Evolutionary conservation across 352 stramenopile genomes (phyloP).

Genomic region (Aphanomyces astaci): DNA sequence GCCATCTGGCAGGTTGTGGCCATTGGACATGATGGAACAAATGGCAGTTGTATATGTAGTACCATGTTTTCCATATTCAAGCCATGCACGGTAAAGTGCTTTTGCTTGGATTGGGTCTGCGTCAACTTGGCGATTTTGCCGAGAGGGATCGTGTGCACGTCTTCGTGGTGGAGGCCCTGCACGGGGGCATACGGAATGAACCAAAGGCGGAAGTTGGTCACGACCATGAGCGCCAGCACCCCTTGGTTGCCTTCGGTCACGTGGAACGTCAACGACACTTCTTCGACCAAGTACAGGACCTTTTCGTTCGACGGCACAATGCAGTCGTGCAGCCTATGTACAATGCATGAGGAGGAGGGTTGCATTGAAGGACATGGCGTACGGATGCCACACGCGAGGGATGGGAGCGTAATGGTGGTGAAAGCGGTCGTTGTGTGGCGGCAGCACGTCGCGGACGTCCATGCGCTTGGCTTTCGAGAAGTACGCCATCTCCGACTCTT

Average conservation of each 20-base stretch:
- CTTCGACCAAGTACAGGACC: conserved; percentile 77
- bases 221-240: conserved; percentile 64
- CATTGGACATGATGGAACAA: too few species aligned
- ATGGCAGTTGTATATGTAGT: background rate
- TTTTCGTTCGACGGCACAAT: conserved; percentile 80
- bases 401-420: conserved; percentile 66
- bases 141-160: conserved; percentile 72
- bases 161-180: conserved; percentile 64
- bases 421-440: conserved; percentile 75
- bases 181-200: conserved; percentile 76
- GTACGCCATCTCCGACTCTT: conserved; percentile 59
- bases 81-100: conserved; percentile 63
- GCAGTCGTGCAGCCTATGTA: background rate
- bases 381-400: conserved; percentile 72
- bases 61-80: conserved; percentile 77
- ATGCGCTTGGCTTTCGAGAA: conserved; percentile 65
- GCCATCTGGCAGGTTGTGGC: too few species aligned
- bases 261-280: conserved; percentile 82
- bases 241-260: conserved; percentile 81
- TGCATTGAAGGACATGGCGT: conserved; percentile 55
- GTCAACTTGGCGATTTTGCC: conserved; percentile 72
- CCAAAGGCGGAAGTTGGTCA: conserved; percentile 81
- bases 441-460: conserved; percentile 66
- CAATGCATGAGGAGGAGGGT: conserved; percentile 41
- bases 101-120: conserved; percentile 73